Percentiles rank a stretch among this genome's conserved stretches.
phyloP scores from a whole-genome alignment of 148 eudicot genomes.

The Euryodendron excelsum region DNA sequence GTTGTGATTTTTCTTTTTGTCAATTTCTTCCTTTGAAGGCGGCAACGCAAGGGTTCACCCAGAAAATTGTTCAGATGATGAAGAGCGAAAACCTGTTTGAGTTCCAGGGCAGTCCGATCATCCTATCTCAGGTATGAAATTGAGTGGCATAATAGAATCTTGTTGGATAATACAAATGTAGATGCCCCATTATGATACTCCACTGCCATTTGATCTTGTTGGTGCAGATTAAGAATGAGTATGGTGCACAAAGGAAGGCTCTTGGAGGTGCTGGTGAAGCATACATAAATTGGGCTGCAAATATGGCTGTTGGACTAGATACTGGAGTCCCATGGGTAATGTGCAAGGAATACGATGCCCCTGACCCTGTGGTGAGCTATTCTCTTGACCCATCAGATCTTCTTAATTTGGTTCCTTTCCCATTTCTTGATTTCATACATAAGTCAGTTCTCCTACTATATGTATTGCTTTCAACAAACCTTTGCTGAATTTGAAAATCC shows the following conservation, averaged over 20 bases:
- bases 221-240: constrained; percentile 85
- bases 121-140: constrained; percentile 70
- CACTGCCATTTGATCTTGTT: neutral
- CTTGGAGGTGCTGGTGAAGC: constrained; percentile 64
- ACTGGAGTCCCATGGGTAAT: constrained; percentile 90
- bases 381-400: neutral
- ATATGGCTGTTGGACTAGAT: constrained; percentile 63
- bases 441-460: neutral
- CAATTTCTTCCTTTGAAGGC: constrained; percentile 37
- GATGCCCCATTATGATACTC: neutral
- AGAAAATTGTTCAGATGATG: constrained; percentile 81
- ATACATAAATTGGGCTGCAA: constrained; percentile 81
- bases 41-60: constrained; percentile 91
- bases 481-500: neutral
- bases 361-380: constrained; percentile 75
- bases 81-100: constrained; percentile 67
- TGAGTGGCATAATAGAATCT: neutral
- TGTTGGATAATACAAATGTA: neutral
- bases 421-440: neutral
- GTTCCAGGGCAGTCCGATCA: constrained; percentile 97
- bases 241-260: constrained; percentile 52
- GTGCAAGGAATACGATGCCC: constrained; percentile 93
- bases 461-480: too few relatives aligned
- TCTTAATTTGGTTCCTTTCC: neutral
- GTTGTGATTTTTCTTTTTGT: constrained; percentile 3